Evolutionary conservation across 495 filamentous ascomycete genomes (phyloP).

Genomic region (Podospora conica): DNA sequence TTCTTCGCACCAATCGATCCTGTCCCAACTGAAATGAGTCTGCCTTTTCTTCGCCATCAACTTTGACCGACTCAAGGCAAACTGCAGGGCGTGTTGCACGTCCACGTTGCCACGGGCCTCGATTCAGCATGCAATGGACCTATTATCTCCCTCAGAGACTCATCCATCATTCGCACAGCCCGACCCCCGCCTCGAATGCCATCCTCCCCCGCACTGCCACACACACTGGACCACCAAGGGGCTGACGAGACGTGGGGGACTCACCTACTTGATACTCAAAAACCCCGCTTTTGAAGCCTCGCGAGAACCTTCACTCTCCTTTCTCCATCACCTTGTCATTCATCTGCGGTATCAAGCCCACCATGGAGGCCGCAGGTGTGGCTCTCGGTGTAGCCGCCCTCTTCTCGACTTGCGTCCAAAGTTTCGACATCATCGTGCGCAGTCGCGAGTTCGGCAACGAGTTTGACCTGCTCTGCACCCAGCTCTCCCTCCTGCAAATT

Average conservation of each 20-base stretch:
- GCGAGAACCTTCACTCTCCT: neutral
- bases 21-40: no score
- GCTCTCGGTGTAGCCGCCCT: neutral
- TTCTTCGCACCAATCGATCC: no score
- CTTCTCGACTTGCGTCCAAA: conserved; percentile 4
- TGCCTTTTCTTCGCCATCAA: no score
- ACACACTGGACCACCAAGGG: neutral
- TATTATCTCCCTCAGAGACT: no score
- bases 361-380: conserved; percentile 5
- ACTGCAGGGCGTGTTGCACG: no score
- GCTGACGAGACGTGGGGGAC: no score
- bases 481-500: conserved; percentile 17
- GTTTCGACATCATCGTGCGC: conserved; percentile 11
- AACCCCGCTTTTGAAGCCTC: neutral
- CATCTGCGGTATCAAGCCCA: no score
- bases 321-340: neutral
- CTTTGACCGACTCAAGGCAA: no score
- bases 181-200: no score
- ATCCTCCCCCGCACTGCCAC: neutral
- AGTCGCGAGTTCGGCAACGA: conserved; percentile 10
- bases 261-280: neutral
- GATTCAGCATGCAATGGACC: no score
- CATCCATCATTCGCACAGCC: no score
- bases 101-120: no score
- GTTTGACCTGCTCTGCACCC: conserved; percentile 17